phyloP scores from a whole-genome alignment of 306 rosid species.

The Delonix regia region DNA sequence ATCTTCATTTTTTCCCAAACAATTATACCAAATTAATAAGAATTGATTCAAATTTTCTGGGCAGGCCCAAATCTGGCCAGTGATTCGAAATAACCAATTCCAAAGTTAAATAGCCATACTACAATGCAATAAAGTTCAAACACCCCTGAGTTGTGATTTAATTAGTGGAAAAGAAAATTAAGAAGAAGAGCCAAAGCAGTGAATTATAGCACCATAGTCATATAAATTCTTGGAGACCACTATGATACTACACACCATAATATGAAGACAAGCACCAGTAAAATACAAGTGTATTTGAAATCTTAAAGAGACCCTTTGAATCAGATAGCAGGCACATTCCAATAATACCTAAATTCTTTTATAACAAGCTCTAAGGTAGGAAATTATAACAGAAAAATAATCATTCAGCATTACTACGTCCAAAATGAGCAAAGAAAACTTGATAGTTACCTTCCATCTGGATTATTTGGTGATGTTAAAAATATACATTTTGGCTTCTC shows the following conservation, averaged over 20 bases:
- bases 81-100: background rate
- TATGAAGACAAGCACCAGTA: background rate
- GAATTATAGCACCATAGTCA: background rate
- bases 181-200: background rate
- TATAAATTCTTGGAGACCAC: conserved; percentile 8
- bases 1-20: background rate
- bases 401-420: background rate
- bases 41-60: background rate
- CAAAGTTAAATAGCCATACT: background rate
- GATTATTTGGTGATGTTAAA: conserved; percentile 96
- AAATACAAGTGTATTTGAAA: conserved; percentile 1
- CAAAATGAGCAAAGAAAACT: conserved; percentile 2
- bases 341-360: conserved; percentile 14
- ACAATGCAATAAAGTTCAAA: background rate
- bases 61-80: background rate
- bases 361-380: background rate
- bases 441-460: conserved; percentile 86
- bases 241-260: background rate
- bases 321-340: background rate
- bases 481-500: conserved; percentile 98
- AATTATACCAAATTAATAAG: background rate
- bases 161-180: background rate
- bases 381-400: conserved; percentile 15
- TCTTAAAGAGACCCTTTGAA: background rate
- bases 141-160: background rate